Evolutionary conservation across 441 rosid species (phyloP).

Genomic region (Lagerstroemia fauriei): DNA sequence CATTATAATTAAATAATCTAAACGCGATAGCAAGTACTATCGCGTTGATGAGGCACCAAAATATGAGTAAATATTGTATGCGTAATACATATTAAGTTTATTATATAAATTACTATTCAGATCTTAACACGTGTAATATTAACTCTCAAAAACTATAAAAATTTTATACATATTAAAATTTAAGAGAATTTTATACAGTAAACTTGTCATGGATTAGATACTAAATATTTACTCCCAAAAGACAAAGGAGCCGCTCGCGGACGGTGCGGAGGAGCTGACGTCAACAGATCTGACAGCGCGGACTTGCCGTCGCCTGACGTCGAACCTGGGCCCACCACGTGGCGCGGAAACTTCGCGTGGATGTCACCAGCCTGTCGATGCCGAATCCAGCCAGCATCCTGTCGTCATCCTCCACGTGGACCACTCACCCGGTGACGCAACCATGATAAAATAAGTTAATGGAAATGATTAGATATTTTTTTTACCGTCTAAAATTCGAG

Average conservation of each 20-base stretch:
- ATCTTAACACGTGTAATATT: too few species aligned
- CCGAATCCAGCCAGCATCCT: not conserved
- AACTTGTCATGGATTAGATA: too few species aligned
- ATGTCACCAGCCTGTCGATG: constrained; percentile 12
- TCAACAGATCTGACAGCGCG: not conserved
- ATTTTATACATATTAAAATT: too few species aligned
- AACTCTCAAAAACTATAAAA: too few species aligned
- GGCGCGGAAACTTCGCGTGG: not conserved
- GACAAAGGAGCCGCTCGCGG: constrained; percentile 11
- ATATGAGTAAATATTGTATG: too few species aligned
- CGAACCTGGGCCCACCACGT: not conserved
- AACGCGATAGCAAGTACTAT: too few species aligned
- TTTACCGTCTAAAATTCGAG: not conserved
- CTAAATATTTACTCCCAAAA: too few species aligned
- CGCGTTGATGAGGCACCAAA: too few species aligned
- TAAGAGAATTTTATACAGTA: too few species aligned
- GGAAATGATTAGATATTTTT: not conserved
- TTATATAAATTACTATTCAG: too few species aligned
- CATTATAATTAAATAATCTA: too few species aligned
- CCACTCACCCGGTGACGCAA: not conserved
- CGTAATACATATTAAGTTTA: too few species aligned
- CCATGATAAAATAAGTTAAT: not conserved
- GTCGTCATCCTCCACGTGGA: not conserved
- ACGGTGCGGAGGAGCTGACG: constrained; percentile 10
- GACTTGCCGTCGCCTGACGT: not conserved